Evolutionary conservation across 495 filamentous ascomycete species (phyloP), one percentile per base, ranked within the genome.

Genomic region (Rhizodiscina lignyota): DNA sequence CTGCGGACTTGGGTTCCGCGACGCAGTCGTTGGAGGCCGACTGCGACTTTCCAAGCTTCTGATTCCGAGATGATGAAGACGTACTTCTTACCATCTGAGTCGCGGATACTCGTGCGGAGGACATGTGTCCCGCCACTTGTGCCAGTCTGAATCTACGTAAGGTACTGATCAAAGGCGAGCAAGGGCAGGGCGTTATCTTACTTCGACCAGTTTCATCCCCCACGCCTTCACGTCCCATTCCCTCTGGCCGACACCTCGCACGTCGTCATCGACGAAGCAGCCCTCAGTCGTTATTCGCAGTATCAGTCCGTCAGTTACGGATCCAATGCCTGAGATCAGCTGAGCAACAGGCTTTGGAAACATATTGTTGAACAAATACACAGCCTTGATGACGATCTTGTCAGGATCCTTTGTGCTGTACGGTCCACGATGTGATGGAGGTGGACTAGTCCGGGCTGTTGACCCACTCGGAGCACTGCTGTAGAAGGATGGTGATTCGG

Each of bases 221-320:
- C 89, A 94, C 13, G 87, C 86, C 52, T 94, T 94, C 54, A 94
- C 70, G 52, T 97, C 89, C 91, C 91, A 97, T 59, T 96, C 91
- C 32, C 89, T 70, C 52, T 93, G 83, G 15, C 78, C 73, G 2
- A 92, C 78, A 27, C 74, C 74, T 13, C 84, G 73, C 24, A 94
- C 62, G 46, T 94, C 89, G 52, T 96, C 91, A 50, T 97, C 89
- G 44, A 97, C 83, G 54, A 96, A 96, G 22, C 94, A 69, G 3
- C 89, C 89, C 53, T 92, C 89, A 2, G 77, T 85, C 1, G 74
- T 82, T 47, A 93, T 83, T 8, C 74, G 68, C 28, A 94, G 69
- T 29, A 93, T 72, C 20, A 94, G 63, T 0, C 85, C 86, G 52
- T 93, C 85, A 2, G 83, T 86, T 8, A 93, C 77, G 34, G 71